Evolutionary conservation across 805 yeast genomes (phyloP), one percentile per base, ranked within the genome.

Genomic region (Lachancea nothofagi): DNA sequence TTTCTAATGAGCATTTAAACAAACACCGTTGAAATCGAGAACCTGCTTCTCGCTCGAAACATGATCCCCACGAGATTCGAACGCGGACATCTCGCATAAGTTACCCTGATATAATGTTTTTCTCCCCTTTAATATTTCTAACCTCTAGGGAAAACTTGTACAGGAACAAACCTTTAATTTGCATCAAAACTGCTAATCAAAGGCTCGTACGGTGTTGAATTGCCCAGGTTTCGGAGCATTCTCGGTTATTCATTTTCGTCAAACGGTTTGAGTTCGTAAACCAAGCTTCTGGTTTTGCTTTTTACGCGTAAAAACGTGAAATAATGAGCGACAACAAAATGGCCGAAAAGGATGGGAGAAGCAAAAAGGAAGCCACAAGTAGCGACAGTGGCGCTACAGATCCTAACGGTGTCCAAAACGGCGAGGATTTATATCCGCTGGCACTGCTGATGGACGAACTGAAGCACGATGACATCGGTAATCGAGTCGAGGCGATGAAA

Each of bases 401-500:
- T 7, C 36, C 20, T n/a, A 31, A 23, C 17, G 30, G 36, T n/a
- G 30, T 8, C 15, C 28, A 29, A 27, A 45, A 46, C 10, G 63
- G 60, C 18, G 66, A 64, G 41, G 76, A 71, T 45, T 74, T 93
- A 42, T 90, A 86, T 57, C 98, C 99, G 32, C 76, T 93, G 64
- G 98, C 98, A 12, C 74, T 93, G 51, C 75, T 93, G 44, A 88
- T 93, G 86, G 98, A 94, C 62, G 99, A 94, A 65, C 75, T 93
- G 62, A 85, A 85, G 66, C 97, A 90, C 62, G 98, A 93, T 59
- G 98, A 93, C 59, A 90, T 90, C 28, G 76, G 95, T 19, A 83
- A 89, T 55, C 74, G 99, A 45, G 90, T 93, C 17, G 86, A 81
- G 49, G 97, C 97, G 31, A 89, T 93, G 95, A 84, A 83, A 54